Percentiles rank a stretch among this genome's conserved stretches.
phyloP scores from a whole-genome alignment of 805 yeast genomes.

The Starmerella geochares region DNA sequence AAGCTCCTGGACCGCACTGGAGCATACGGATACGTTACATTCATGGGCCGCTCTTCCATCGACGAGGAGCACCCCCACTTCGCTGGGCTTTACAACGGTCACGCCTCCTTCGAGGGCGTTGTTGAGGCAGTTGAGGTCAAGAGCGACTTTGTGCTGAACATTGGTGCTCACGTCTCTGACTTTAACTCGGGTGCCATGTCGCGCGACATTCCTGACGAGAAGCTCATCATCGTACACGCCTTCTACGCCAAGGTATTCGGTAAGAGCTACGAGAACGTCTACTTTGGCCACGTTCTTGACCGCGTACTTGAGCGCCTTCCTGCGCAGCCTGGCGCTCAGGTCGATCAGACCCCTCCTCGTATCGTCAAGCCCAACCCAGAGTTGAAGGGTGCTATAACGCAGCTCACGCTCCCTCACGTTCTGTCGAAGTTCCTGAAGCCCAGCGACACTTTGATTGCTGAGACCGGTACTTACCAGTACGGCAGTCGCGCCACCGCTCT shows the following conservation, averaged over 20 bases:
- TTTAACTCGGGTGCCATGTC: slow-evolving; percentile 60
- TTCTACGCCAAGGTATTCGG: slow-evolving; percentile 43
- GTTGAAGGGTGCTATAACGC: slow-evolving; percentile 33
- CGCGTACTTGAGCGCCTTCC: slow-evolving; percentile 34
- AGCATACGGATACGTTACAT: slow-evolving; percentile 50
- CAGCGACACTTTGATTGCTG: slow-evolving; percentile 64
- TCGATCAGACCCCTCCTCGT: slow-evolving; percentile 22
- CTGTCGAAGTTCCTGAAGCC: slow-evolving; percentile 42
- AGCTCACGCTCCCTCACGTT: slow-evolving; percentile 32
- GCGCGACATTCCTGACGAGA: slow-evolving; percentile 37
- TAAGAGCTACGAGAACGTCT: slow-evolving; percentile 35
- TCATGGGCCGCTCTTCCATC: slow-evolving; percentile 61
- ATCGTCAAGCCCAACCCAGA: slow-evolving; percentile 26
- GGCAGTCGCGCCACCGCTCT: slow-evolving; percentile 59
- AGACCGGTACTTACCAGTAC: slow-evolving; percentile 77
- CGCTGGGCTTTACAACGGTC: slow-evolving; percentile 66
- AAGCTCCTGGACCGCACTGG: slow-evolving; percentile 41
- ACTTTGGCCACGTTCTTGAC: slow-evolving; percentile 44
- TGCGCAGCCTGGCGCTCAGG: slow-evolving; percentile 28
- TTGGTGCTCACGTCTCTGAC: slow-evolving; percentile 62
- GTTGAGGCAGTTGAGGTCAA: slow-evolving; percentile 38
- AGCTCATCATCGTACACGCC: slow-evolving; percentile 43
- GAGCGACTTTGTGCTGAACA: slow-evolving; percentile 58
- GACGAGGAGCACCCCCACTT: slow-evolving; percentile 59
- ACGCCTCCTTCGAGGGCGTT: slow-evolving; percentile 41